phyloP scores from a whole-genome alignment of 1,139 yeast species.

The Lodderomyces oxycetoniae region DNA sequence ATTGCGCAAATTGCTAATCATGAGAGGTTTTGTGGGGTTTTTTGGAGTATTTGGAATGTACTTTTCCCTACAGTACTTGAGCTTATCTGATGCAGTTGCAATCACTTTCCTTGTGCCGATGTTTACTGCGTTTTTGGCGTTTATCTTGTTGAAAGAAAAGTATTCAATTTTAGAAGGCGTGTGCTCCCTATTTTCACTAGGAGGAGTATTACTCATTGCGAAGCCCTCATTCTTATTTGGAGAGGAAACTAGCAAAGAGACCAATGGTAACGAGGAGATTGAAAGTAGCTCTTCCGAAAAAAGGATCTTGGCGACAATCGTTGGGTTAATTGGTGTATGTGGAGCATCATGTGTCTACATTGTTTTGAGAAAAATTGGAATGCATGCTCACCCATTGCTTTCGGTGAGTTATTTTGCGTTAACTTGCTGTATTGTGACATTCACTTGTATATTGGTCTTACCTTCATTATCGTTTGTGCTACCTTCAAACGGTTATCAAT shows the following conservation, averaged over 20 bases:
- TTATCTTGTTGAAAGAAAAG: slow-evolving; percentile 60
- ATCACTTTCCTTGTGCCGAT: slow-evolving; percentile 77
- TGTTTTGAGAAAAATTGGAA: slow-evolving; percentile 69
- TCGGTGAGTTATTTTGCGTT: slow-evolving; percentile 76
- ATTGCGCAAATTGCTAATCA: slow-evolving; percentile 47
- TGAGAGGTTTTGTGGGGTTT: slow-evolving; percentile 75
- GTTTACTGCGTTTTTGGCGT: slow-evolving; percentile 72
- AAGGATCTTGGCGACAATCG: slow-evolving; percentile 53
- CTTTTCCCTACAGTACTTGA: slow-evolving; percentile 66
- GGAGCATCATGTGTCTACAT: slow-evolving; percentile 74
- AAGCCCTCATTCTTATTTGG: slow-evolving; percentile 76
- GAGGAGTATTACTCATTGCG: slow-evolving; percentile 78
- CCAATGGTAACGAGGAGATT: slow-evolving; percentile 27
- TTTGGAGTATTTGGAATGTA: slow-evolving; percentile 75
- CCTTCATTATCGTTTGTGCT: slow-evolving; percentile 59
- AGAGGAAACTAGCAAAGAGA: slow-evolving; percentile 26
- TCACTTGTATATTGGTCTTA: slow-evolving; percentile 47
- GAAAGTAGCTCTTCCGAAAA: slow-evolving; percentile 40
- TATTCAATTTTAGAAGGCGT: slow-evolving; percentile 62
- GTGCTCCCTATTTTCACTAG: slow-evolving; percentile 64
- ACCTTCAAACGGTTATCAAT: slow-evolving; percentile 58
- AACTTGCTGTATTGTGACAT: slow-evolving; percentile 52
- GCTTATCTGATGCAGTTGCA: slow-evolving; percentile 72
- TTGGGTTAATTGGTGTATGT: slow-evolving; percentile 64
- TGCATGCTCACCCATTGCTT: slow-evolving; percentile 70